Evolutionary conservation across 2,329 filamentous ascomycete species (phyloP), one percentile per base, ranked within the genome.

Genomic region (Bretziella fagacearum): DNA sequence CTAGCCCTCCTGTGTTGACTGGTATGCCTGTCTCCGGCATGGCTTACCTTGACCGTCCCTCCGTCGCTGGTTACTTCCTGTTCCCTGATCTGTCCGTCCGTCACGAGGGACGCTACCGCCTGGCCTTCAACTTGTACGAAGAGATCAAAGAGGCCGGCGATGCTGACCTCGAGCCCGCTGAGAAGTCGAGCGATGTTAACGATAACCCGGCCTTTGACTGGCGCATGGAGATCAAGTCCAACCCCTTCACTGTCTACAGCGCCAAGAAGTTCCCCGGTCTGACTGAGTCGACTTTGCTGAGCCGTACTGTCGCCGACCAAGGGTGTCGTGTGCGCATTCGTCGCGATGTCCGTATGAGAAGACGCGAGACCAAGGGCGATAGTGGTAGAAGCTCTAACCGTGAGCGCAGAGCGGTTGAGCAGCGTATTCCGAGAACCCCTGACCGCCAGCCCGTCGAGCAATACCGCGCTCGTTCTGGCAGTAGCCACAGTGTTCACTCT

Each of bases 261-360:
- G 91, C 91, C 44, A 98, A 96, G 77, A 96, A 95, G 67, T 98
- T 98, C 65, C 91, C 91, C 13, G 91, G 89, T 15, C 68, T 96
- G 50, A 81, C 83, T 37, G 84, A 91, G 61, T 95, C 86, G 65
- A 98, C 91, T 0, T 68, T 74, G 10, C 69, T 96, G 43, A 95
- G 87, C 63, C 81, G 87, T 52, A 81, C 84, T 29, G 86, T 98
- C 36, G 87, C 89, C 15, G 89, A 98, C 62, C 91, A 98, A 63
- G 91, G 91, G 50, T 96, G 91, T 62, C 84, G 89, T 54, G 91
- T 98, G 23, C 81, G 91, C 39, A 98, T 98, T 57, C 77, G 91
- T 48, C 83, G 91, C 53, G 91, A 96, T 63, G 84, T 93, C 5
- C 79, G 86, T 49, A 93, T 94, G 83, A 79, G 86, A 62, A 80